A percentile compares a stretch with the other conserved stretches of the same genome.
Conservation (phyloP, 371 early-diverging fungal genomes). For the Haplosporangium sp. region DNA sequence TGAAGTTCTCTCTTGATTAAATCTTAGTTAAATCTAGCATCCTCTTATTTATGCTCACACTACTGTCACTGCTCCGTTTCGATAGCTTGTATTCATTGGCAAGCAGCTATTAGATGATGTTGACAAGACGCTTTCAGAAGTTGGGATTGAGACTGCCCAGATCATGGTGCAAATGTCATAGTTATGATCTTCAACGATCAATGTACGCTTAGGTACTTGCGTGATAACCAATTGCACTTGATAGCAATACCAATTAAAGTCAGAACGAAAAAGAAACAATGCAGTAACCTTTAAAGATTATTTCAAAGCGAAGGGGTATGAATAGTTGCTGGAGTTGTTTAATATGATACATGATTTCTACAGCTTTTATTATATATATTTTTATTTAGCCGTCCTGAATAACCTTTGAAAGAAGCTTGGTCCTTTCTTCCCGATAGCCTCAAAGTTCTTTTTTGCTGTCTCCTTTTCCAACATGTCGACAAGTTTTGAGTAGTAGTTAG, state of each 20-base stretch:
- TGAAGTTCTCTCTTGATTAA: background rate
- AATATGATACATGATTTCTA: conserved; percentile 19
- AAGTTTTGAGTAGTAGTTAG: conserved; percentile 68
- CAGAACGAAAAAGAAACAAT: background rate
- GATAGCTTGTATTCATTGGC: conserved; percentile 72
- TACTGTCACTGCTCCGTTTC: background rate
- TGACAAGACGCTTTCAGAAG: conserved; percentile 73
- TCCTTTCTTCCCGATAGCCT: conserved; percentile 61
- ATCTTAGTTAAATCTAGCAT: too few species aligned
- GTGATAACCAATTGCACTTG: background rate
- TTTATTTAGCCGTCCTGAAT: conserved; percentile 48
- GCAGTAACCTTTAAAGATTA: background rate
- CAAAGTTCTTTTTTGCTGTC: conserved; percentile 54
- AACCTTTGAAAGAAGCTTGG: conserved; percentile 51
- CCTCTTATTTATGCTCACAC: background rate
- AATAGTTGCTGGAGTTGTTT: background rate
- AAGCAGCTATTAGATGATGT: conserved; percentile 69
- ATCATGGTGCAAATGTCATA: conserved; percentile 59
- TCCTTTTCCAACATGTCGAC: conserved; percentile 61
- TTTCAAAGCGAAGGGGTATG: too few species aligned
- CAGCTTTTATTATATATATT: background rate
- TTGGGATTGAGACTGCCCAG: conserved; percentile 74
- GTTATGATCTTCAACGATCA: background rate
- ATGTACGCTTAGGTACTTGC: background rate
- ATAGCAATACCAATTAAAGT: background rate